Base-by-base conservation (phyloP, 768 basidiomycete species). In the Favolaschia claudopus region DNA sequence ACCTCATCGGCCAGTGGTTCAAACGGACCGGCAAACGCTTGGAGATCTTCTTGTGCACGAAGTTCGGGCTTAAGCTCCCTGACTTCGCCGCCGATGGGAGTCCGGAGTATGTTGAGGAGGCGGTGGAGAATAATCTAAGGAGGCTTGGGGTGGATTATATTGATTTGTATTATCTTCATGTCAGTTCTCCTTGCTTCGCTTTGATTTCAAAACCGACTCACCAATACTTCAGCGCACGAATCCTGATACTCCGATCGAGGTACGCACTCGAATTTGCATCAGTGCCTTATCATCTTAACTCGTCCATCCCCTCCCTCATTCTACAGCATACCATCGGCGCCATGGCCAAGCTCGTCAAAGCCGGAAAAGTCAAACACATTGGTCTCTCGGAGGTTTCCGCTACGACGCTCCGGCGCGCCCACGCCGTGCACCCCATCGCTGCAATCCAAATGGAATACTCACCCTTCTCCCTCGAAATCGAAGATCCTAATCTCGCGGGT, bases 31-130 rank as follows among this genome's bases (percentile, higher is more conserved):
- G 74, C 2, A 73, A 72, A 46, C 64, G 73, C 17, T 47, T 48
- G 24, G 67, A 74, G 19, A 76, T 79, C 20, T 79, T 79, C 70
- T 67, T 79, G 5, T 74, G 74, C 1, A 77, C 75, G n/a, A 79
- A 79, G 57, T 78, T 78, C 55, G 76, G 74, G 2, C 39, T 68
- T n/a, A n/a, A n/a, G n/a, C n/a, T n/a, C n/a, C n/a, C n/a, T 22
- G 50, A 48, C 25, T 8, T 10, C 24, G 58, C 54, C 10, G 7
- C 38, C 20, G 38, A 75, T 29, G 77, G 76, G 33, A 69, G 72
- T 10, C 67, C 76, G 0, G 45, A 69, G 29, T 72, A 76, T 45
- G 71, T 70, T n/a, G 61, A 63, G 2, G 58, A 68, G n/a, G n/a
- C 39, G 66, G 67, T 0, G 49, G 72, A 32, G 63, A 62, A 15